A percentile compares a stretch with the other conserved stretches of the same genome.
Evolutionary conservation across 2,329 filamentous ascomycete genomes (phyloP).

Genomic region (Nannizzia gypsea): DNA sequence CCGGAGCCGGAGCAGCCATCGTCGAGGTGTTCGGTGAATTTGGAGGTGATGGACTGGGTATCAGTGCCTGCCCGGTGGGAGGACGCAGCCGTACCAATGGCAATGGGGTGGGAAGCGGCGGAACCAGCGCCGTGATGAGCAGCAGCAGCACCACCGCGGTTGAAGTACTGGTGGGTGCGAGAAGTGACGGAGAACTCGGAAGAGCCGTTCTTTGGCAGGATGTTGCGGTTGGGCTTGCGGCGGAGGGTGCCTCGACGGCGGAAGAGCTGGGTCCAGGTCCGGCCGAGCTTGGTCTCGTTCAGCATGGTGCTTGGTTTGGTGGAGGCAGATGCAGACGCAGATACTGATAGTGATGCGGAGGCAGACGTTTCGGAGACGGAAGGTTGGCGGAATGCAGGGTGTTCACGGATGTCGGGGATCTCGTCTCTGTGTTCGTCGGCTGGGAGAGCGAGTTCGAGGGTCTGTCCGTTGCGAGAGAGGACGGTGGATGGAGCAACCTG

Average conservation of each 20-base stretch:
- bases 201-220: slow-evolving; percentile 34
- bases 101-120: slow-evolving; percentile 22
- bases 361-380: slow-evolving; percentile 40
- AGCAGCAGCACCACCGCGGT: too few relatives aligned
- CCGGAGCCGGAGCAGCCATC: slow-evolving; percentile 55
- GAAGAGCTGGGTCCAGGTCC: slow-evolving; percentile 62
- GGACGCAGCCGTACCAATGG: neutral
- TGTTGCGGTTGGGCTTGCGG: slow-evolving; percentile 47
- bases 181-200: slow-evolving; percentile 90
- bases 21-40: slow-evolving; percentile 83
- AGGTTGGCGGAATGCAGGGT: slow-evolving; percentile 32
- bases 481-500: neutral
- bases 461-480: neutral
- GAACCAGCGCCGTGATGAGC: too few relatives aligned
- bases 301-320: slow-evolving; percentile 35
- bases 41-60: slow-evolving; percentile 69
- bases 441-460: slow-evolving; percentile 26
- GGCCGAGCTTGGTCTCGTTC: slow-evolving; percentile 27
- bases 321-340: slow-evolving; percentile 4
- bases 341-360: too few relatives aligned
- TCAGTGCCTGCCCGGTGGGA: slow-evolving; percentile 34
- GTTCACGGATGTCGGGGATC: slow-evolving; percentile 37
- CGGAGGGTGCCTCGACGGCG: slow-evolving; percentile 46
- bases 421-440: slow-evolving; percentile 18
- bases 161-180: slow-evolving; percentile 35